Percentiles rank a stretch among this genome's conserved stretches.
phyloP scores from a whole-genome alignment of 177 flowering plant species.

The Vitis hybrid region DNA sequence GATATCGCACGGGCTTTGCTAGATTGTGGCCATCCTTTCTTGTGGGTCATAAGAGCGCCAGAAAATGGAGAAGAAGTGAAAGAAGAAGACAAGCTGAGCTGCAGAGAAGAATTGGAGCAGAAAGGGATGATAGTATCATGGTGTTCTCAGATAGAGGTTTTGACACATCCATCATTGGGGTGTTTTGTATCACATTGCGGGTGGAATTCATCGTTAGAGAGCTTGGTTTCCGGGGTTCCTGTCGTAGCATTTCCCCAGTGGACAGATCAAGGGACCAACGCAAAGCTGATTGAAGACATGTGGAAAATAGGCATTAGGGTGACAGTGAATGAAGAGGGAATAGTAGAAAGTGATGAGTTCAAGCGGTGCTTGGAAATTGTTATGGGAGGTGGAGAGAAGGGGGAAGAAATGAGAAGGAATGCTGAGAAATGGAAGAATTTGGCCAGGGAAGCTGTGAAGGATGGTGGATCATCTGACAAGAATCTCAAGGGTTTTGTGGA shows the following conservation, averaged over 20 bases:
- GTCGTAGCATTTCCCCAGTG: conserved; percentile 38
- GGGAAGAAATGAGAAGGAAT: conserved; percentile 20
- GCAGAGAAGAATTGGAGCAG: conserved; percentile 21
- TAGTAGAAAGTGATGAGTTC: conserved; percentile 29
- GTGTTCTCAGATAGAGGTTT: conserved; percentile 55
- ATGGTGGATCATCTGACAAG: conserved; percentile 31
- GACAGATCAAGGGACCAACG: conserved; percentile 33
- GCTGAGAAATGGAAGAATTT: conserved; percentile 32
- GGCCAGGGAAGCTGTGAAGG: conserved; percentile 24
- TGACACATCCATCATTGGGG: conserved; percentile 46
- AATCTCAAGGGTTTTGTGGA: conserved; percentile 27
- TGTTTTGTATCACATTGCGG: conserved; percentile 66
- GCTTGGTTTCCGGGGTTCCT: conserved; percentile 32
- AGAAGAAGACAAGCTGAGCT: conserved; percentile 14
- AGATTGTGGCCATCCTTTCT: conserved; percentile 30
- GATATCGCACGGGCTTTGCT: conserved; percentile 35
- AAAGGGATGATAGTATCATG: conserved; percentile 49
- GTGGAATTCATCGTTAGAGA: conserved; percentile 60
- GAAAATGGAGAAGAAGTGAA: conserved; percentile 5
- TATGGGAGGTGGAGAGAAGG: conserved; percentile 22
- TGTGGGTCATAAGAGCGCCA: conserved; percentile 45
- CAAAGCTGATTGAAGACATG: conserved; percentile 33
- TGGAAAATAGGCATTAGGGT: conserved; percentile 28
- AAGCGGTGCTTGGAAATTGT: conserved; percentile 26
- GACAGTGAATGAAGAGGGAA: conserved; percentile 20